These are phyloP conservation scores for Alternaria sp. DNA, from an alignment of 2,329 filamentous ascomycete species.

Conservation along the genomic window DNA sequence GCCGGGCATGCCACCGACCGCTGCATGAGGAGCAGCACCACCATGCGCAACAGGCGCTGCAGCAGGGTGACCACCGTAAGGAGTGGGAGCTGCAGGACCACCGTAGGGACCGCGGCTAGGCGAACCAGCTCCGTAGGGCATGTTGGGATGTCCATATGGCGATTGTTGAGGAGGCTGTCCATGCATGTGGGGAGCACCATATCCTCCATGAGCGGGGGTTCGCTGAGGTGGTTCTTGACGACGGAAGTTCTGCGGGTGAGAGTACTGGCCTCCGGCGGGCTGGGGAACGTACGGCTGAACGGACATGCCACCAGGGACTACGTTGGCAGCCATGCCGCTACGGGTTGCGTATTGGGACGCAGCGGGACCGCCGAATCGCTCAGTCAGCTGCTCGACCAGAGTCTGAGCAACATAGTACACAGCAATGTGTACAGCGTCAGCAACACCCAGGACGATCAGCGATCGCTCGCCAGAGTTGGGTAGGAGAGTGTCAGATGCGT, in stretches of 20 bases:
- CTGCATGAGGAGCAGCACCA: constrained; percentile 76
- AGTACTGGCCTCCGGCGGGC: constrained; percentile 89
- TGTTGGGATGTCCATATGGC: constrained; percentile 63
- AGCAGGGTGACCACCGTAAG: constrained; percentile 67
- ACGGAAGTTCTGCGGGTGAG: constrained; percentile 86
- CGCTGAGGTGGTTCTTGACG: constrained; percentile 71
- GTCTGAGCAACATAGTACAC: constrained; percentile 99
- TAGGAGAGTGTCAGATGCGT: constrained; percentile 93
- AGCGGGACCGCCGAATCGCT: constrained; percentile 92
- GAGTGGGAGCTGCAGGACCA: constrained; percentile 76
- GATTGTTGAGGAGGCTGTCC: constrained; percentile 62
- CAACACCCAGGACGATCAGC: constrained; percentile 96
- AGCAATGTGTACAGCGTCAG: constrained; percentile 97
- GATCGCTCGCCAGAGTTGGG: constrained; percentile 96
- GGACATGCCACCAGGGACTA: constrained; percentile 96
- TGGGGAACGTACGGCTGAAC: constrained; percentile 98
- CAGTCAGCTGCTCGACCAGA: constrained; percentile 95
- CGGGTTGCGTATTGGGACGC: constrained; percentile 98
- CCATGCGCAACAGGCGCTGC: constrained; percentile 65
- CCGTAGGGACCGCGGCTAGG: constrained; percentile 78
- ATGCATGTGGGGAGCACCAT: constrained; percentile 72
- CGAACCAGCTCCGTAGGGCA: constrained; percentile 78
- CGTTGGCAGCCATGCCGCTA: constrained; percentile 89
- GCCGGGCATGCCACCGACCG: constrained; percentile 66
- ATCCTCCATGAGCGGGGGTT: constrained; percentile 77